Evolutionary conservation across 306 rosid species (phyloP).

Genomic region (Fragaria ananassa): DNA sequence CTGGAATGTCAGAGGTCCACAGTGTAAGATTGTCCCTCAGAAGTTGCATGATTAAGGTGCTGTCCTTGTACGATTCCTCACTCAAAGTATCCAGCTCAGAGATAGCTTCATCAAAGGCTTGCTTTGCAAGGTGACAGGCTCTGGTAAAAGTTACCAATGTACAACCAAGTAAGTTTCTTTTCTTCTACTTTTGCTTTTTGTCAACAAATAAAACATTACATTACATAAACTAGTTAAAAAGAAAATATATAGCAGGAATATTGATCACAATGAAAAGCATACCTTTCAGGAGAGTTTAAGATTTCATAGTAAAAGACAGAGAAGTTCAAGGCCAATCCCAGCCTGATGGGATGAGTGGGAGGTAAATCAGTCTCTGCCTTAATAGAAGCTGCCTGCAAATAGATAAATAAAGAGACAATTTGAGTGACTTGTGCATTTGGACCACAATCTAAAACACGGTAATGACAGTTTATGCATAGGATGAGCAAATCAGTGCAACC

Average conservation of each 20-base stretch:
- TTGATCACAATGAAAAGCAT: not conserved
- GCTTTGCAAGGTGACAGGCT: conserved; percentile 66
- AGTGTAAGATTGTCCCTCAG: conserved; percentile 36
- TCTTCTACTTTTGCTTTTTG: not conserved
- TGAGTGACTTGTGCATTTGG: not conserved
- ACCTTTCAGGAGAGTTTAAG: conserved; percentile 35
- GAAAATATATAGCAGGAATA: not conserved
- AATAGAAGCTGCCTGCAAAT: conserved; percentile 44
- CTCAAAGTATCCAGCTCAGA: conserved; percentile 57
- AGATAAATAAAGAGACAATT: not conserved
- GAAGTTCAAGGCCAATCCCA: conserved; percentile 37
- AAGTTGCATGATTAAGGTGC: conserved; percentile 38
- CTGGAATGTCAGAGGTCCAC: conserved; percentile 38
- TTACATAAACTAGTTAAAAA: not conserved
- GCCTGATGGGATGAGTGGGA: conserved; percentile 20
- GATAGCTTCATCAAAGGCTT: conserved; percentile 68
- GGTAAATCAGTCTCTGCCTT: conserved; percentile 42
- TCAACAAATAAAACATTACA: not conserved
- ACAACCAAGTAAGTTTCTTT: conserved; percentile 6
- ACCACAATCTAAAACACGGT: not conserved
- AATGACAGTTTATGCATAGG: not conserved
- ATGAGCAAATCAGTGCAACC: not conserved
- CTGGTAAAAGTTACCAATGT: conserved; percentile 30
- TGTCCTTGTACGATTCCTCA: conserved; percentile 35
- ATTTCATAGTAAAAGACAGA: conserved; percentile 33